Percentiles rank a stretch among this genome's conserved stretches.
phyloP scores from a whole-genome alignment of 106 monocot genomes.

The Acorus calamus region DNA sequence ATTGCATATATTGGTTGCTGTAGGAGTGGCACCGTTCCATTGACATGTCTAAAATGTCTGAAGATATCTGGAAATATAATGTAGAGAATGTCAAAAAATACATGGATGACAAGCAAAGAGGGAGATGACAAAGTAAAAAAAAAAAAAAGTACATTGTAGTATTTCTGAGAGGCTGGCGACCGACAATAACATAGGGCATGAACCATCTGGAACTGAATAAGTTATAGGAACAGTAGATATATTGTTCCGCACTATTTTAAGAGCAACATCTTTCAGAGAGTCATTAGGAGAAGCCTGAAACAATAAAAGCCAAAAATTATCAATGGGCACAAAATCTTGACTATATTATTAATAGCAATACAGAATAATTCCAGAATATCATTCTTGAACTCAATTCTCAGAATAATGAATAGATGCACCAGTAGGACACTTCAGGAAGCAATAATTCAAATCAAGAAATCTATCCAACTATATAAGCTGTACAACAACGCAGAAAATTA shows the following conservation, averaged over 20 bases:
- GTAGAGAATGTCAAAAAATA: neutral
- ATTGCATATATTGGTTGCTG: conserved; percentile 23
- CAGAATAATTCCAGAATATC: no score
- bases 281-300: conserved; percentile 25
- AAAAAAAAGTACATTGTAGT: conserved; percentile 25
- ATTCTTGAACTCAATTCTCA: no score
- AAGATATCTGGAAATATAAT: conserved; percentile 20
- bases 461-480: no score
- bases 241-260: conserved; percentile 29
- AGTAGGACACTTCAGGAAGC: no score
- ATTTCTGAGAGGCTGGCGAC: conserved; percentile 31
- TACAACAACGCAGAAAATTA: no score
- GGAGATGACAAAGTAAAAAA: neutral
- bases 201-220: conserved; percentile 10
- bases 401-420: no score
- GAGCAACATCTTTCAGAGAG: conserved; percentile 22
- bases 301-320: neutral
- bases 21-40: conserved; percentile 13
- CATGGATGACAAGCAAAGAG: neutral
- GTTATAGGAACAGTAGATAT: conserved; percentile 37
- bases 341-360: no score
- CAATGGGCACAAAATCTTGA: no score
- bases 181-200: conserved; percentile 16
- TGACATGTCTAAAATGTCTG: conserved; percentile 11
- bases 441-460: no score